Evolutionary conservation across 345 rosid genomes (phyloP).

Genomic region (Luvunga scandens): DNA sequence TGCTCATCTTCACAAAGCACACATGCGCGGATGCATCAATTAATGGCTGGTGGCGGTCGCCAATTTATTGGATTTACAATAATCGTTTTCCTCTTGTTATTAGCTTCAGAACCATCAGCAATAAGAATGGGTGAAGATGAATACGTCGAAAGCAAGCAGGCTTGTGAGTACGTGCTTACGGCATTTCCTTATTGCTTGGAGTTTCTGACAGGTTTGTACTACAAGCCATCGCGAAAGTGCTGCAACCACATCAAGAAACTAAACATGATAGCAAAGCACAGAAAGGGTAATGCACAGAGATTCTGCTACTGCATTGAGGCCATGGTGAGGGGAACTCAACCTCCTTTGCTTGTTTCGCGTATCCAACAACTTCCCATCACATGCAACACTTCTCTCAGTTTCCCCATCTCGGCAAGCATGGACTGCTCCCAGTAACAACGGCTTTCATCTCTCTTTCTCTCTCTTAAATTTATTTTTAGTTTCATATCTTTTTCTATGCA

Average conservation of each 20-base stretch:
- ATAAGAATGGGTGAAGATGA: background rate
- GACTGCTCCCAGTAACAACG: conserved; percentile 19
- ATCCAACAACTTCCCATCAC: conserved; percentile 34
- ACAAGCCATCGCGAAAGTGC: conserved; percentile 29
- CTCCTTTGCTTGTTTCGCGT: conserved; percentile 33
- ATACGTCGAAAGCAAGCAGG: conserved; percentile 1
- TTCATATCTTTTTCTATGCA: background rate
- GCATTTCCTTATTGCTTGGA: conserved; percentile 40
- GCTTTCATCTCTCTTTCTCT: background rate
- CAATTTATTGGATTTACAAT: background rate
- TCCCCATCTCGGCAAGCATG: conserved; percentile 51
- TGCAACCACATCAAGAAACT: conserved; percentile 38
- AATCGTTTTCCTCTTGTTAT: conserved; percentile 17
- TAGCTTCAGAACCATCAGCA: conserved; percentile 14
- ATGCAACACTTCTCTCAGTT: conserved; percentile 44
- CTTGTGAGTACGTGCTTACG: conserved; percentile 34
- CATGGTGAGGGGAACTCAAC: conserved; percentile 29
- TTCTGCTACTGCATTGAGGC: conserved; percentile 44
- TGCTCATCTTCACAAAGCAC: background rate
- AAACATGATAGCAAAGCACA: conserved; percentile 33
- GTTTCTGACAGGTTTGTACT: conserved; percentile 36
- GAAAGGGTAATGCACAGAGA: conserved; percentile 24
- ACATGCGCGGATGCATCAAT: background rate
- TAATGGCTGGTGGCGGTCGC: conserved; percentile 4
- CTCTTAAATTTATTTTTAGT: too few species aligned